A percentile compares a stretch with the other conserved stretches of the same genome.
These are phyloP conservation scores for Helicocarpus griseus DNA, from an alignment of 2,329 filamentous ascomycete genomes.

Conservation along the genomic window DNA sequence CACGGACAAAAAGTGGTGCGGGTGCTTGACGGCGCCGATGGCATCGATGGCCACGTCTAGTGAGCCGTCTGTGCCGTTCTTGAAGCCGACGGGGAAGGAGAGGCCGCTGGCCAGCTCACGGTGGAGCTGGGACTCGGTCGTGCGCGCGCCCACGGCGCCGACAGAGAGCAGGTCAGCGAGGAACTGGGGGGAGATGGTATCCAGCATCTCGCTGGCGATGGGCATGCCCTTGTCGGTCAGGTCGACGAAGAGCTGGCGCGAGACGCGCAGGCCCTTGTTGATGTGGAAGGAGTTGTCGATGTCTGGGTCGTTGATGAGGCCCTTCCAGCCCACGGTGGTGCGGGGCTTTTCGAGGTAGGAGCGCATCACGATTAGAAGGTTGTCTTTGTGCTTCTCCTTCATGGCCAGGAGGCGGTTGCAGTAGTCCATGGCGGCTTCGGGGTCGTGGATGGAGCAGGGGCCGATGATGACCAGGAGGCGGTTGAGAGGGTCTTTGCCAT, in stretches of 20 bases:
- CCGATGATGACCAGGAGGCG: conserved; percentile 73
- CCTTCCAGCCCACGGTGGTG: conserved; percentile 98
- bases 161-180: conserved; percentile 83
- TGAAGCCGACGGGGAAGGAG: conserved; percentile 97
- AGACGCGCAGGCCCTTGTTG: conserved; percentile 86
- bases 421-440: conserved; percentile 81
- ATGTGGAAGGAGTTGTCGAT: conserved; percentile 99
- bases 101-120: conserved; percentile 87
- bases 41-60: conserved; percentile 88
- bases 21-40: conserved; percentile 82
- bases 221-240: conserved; percentile 89
- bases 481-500: conserved; percentile 47
- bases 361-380: conserved; percentile 93
- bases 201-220: conserved; percentile 92
- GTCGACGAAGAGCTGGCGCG: conserved; percentile 85
- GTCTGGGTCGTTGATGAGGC: conserved; percentile 95
- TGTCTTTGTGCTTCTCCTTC: conserved; percentile 79
- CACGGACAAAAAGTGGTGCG: conserved; percentile 94
- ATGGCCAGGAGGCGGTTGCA: conserved; percentile 71
- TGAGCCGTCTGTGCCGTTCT: conserved; percentile 94
- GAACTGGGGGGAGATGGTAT: conserved; percentile 97
- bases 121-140: conserved; percentile 92
- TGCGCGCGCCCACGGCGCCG: conserved; percentile 89
- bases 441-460: conserved; percentile 96
- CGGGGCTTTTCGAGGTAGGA: conserved; percentile 97